Conservation (phyloP, 768 basidiomycete genomes). For the Mycena galopus region DNA sequence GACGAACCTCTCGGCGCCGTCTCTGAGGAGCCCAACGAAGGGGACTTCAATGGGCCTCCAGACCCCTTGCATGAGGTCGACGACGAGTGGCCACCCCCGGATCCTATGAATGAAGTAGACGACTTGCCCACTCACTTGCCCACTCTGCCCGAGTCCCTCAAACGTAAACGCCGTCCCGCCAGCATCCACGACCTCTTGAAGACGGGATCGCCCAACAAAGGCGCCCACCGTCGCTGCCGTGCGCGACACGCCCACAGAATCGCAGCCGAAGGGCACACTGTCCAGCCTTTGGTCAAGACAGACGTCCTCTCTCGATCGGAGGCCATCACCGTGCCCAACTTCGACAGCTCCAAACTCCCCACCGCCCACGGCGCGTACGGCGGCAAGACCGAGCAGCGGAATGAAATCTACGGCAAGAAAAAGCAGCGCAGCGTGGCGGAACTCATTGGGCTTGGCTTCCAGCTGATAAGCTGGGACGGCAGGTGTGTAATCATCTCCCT, state of each 20-base stretch:
- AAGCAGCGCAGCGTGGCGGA: neutral
- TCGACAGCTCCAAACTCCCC: neutral
- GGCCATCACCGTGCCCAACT: neutral
- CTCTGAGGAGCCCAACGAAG: too few species aligned
- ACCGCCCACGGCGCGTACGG: neutral
- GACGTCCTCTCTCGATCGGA: neutral
- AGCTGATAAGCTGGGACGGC: neutral
- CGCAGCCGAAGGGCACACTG: neutral
- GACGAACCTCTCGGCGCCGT: neutral
- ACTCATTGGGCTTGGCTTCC: neutral
- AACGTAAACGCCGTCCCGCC: neutral
- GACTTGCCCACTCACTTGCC: neutral
- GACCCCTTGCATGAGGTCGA: neutral
- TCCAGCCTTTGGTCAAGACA: neutral
- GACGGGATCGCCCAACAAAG: too few species aligned
- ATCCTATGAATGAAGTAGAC: neutral
- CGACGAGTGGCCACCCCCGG: neutral
- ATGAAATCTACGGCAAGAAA: neutral
- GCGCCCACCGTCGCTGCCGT: neutral
- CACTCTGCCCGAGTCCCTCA: too few species aligned
- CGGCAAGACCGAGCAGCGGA: neutral
- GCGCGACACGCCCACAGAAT: neutral
- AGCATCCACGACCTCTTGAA: too few species aligned
- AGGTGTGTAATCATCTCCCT: neutral
- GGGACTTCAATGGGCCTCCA: neutral